Evolutionary conservation across 2,329 filamentous ascomycete genomes (phyloP).

Genomic region (Dactylonectria macrodidyma): DNA sequence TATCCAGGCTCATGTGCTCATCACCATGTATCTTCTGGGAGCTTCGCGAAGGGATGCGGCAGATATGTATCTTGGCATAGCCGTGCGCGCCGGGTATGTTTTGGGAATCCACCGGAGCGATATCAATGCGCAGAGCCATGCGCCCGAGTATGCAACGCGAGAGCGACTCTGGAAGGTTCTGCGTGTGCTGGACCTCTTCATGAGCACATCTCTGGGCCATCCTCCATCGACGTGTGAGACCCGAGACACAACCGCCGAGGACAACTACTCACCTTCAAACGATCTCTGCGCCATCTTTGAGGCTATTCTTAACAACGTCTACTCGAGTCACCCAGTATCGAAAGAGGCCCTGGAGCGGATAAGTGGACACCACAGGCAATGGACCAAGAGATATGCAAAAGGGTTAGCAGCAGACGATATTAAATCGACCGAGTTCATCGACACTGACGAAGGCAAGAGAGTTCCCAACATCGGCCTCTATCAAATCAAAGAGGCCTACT

Average conservation of each 20-base stretch:
- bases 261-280: conserved; percentile 46
- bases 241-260: conserved; percentile 37
- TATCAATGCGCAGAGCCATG: conserved; percentile 43
- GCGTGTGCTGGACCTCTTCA: conserved; percentile 48
- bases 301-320: conserved; percentile 51
- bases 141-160: conserved; percentile 39
- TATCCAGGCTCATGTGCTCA: conserved; percentile 50
- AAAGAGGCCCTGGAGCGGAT: conserved; percentile 41
- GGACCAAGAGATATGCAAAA: conserved; percentile 34
- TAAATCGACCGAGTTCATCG: conserved; percentile 31
- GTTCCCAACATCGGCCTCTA: conserved; percentile 42
- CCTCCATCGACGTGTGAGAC: conserved; percentile 51
- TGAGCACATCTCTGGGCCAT: conserved; percentile 51
- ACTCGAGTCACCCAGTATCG: conserved; percentile 48
- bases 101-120: conserved; percentile 50
- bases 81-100: conserved; percentile 54
- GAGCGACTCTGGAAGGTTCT: conserved; percentile 53
- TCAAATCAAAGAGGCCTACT: conserved; percentile 55
- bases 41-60: conserved; percentile 54
- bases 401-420: conserved; percentile 36
- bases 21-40: conserved; percentile 54
- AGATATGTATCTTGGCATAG: conserved; percentile 54
- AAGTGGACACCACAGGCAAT: conserved; percentile 36
- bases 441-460: conserved; percentile 32
- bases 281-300: conserved; percentile 56